Base-by-base conservation (phyloP, 2,329 filamentous ascomycete species). In the Penicillium sp. region DNA sequence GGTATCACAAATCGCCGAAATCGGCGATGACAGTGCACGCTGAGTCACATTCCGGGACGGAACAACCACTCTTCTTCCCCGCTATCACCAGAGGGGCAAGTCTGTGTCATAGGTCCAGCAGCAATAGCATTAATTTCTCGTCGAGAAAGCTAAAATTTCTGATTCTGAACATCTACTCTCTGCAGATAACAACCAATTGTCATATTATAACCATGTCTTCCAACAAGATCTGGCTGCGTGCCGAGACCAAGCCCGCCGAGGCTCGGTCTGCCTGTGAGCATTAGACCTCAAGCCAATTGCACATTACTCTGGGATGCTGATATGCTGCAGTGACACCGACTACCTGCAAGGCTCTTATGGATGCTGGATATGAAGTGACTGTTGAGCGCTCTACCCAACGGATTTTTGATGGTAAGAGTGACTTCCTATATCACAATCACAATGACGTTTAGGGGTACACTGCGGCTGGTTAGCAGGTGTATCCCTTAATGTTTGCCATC, bases 351-450 rank as follows among this genome's bases (percentile, higher is more conserved):
- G 75, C 75, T 45, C 77, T 88, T 45, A 72, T 87, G 46, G 77
- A 85, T 55, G 83, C 82, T 34, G 84, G 84, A 54, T 88, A 87
- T 66, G 75, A 75, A 21, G 77, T 88, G 59, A 78, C 78, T 43
- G 80, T 87, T 44, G 85, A 88, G 74, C 76, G 78, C 53, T 81
- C 78, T 52, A 77, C 79, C n/a, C 77, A 79, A 63, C 77, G 85
- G 49, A 87, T 88, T 61, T 75, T 74, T 46, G 69, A 71, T 28
- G 72, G 73, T 68, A 62, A 49, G 61, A 53, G 26, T 39, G 19
- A 6, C 28, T 45, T 10, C 9, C 37, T 22, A 17, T 15, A 38
- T 10, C 13, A 19, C 6, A n/a, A n/a, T n/a, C n/a, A n/a, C n/a
- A n/a, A n/a, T n/a, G n/a, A n/a, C n/a, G n/a, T n/a, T n/a, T n/a